Evolutionary conservation across 164 flowering plant species (phyloP).

Genomic region (Stephania cephalantha): DNA sequence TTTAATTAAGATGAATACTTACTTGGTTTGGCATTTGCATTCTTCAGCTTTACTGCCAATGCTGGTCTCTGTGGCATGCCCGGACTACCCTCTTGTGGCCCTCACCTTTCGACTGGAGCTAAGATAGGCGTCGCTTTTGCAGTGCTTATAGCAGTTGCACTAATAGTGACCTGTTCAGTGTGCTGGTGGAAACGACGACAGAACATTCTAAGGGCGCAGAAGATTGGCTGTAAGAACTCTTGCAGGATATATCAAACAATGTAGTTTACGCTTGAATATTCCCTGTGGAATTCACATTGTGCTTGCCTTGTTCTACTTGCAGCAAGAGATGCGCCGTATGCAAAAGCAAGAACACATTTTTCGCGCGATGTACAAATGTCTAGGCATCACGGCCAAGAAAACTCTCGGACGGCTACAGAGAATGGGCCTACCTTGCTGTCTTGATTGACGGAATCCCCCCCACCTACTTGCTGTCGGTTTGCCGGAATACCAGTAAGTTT

Average conservation of each 20-base stretch:
- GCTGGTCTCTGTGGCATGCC: slow-evolving; percentile 96
- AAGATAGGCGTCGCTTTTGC: slow-evolving; percentile 70
- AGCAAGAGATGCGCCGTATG: slow-evolving; percentile 99
- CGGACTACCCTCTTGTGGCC: slow-evolving; percentile 80
- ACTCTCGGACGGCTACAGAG: slow-evolving; percentile 63
- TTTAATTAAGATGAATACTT: not conserved
- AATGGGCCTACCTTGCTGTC: slow-evolving; percentile 84
- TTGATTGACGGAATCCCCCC: slow-evolving; percentile 18
- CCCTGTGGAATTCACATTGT: not conserved
- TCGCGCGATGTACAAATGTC: slow-evolving; percentile 84
- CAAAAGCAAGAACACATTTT: slow-evolving; percentile 84
- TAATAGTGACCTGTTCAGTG: slow-evolving; percentile 42
- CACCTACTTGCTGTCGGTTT: not conserved
- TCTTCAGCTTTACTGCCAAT: slow-evolving; percentile 82
- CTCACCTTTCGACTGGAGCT: slow-evolving; percentile 67
- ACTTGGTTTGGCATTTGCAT: slow-evolving; percentile 2
- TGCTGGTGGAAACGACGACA: slow-evolving; percentile 92
- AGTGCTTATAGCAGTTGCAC: slow-evolving; percentile 32
- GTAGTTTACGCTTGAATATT: not conserved
- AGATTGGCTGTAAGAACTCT: slow-evolving; percentile 58
- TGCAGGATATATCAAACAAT: not conserved
- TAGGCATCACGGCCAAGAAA: slow-evolving; percentile 45
- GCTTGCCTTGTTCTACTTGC: slow-evolving; percentile 17
- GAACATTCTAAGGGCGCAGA: slow-evolving; percentile 81
- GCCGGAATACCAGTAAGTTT: not conserved